These are phyloP conservation scores for Lactifluus rugatus DNA, from an alignment of 768 basidiomycete species.

Conservation along the genomic window DNA sequence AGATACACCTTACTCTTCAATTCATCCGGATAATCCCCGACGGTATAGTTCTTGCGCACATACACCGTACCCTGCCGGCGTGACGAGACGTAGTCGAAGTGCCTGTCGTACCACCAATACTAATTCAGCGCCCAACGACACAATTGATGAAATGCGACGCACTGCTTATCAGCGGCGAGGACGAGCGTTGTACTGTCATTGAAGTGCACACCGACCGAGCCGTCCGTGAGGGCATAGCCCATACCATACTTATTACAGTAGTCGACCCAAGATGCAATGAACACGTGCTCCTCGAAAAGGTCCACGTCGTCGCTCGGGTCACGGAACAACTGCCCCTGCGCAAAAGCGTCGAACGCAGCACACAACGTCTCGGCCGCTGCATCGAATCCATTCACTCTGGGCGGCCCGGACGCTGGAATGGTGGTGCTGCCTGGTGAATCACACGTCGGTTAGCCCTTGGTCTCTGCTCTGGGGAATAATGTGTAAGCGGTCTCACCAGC, in stretches of 20 bases:
- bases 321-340: slow-evolving; percentile 52
- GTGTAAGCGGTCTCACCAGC: background rate
- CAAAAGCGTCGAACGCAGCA: slow-evolving; percentile 60
- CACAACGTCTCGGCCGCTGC: slow-evolving; percentile 44
- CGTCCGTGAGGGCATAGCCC: slow-evolving; percentile 95
- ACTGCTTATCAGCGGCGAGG: slow-evolving; percentile 82
- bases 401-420: slow-evolving; percentile 20
- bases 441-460: background rate
- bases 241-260: slow-evolving; percentile 99
- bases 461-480: background rate
- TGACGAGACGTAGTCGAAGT: slow-evolving; percentile 81
- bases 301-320: slow-evolving; percentile 46
- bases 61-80: slow-evolving; percentile 56
- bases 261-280: slow-evolving; percentile 98
- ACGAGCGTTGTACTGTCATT: slow-evolving; percentile 89
- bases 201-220: slow-evolving; percentile 90
- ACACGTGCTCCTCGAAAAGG: slow-evolving; percentile 63
- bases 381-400: slow-evolving; percentile 53
- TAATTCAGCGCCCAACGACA: background rate
- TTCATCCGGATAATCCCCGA: slow-evolving; percentile 66
- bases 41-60: slow-evolving; percentile 60
- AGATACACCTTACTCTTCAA: slow-evolving; percentile 88
- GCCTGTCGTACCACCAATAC: slow-evolving; percentile 34
- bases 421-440: slow-evolving; percentile 20
- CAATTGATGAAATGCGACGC: slow-evolving; percentile 26